Evolutionary conservation across 176 grass and related monocot genomes (phyloP).

Genomic region (Eleusine indica): DNA sequence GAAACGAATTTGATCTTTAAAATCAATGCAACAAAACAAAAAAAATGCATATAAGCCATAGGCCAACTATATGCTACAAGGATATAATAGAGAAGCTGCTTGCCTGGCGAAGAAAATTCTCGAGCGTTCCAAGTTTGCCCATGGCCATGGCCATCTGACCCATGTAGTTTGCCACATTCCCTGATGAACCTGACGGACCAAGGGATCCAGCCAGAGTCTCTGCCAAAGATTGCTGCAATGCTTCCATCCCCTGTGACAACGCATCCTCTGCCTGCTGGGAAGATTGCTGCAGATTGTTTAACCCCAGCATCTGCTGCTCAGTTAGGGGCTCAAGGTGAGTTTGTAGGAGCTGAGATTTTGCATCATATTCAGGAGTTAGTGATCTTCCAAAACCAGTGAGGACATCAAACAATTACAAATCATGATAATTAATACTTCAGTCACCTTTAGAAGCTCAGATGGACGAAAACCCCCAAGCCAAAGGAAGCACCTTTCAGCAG

Average conservation of each 20-base stretch:
- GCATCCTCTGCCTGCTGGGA: constrained; percentile 67
- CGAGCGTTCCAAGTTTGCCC: constrained; percentile 74
- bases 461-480: constrained; percentile 68
- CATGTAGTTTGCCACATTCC: constrained; percentile 89
- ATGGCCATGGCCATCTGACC: constrained; percentile 94
- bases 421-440: not conserved
- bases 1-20: not conserved
- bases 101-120: constrained; percentile 78
- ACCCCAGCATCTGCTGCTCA: constrained; percentile 44
- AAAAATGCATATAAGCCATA: not conserved
- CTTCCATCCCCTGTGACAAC: constrained; percentile 58
- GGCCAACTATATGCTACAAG: not conserved
- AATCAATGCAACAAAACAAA: not conserved
- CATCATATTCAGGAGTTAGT: not conserved
- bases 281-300: constrained; percentile 60
- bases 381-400: constrained; percentile 15
- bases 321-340: constrained; percentile 59
- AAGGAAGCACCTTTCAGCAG: constrained; percentile 62
- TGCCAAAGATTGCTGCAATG: constrained; percentile 65
- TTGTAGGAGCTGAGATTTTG: constrained; percentile 49
- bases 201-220: constrained; percentile 78
- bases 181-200: constrained; percentile 61
- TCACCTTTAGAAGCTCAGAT: constrained; percentile 61
- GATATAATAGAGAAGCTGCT: not conserved
- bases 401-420: not conserved